A percentile compares a stretch with the other conserved stretches of the same genome.
These are phyloP conservation scores for Asterophora lycoperdoides DNA, from an alignment of 768 basidiomycete species.

Conservation along the genomic window DNA sequence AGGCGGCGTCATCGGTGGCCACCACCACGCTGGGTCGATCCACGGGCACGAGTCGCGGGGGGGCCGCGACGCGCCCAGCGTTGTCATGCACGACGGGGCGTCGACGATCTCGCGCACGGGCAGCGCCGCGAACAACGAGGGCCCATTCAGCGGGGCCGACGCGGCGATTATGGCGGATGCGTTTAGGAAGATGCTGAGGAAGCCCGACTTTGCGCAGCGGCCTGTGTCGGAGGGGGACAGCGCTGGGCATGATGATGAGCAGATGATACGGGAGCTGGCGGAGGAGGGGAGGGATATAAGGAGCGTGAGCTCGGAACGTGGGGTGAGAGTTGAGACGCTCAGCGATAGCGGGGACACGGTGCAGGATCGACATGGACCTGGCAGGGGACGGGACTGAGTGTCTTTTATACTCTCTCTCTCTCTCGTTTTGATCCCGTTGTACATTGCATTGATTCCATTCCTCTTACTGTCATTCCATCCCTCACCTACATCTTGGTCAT, in stretches of 20 bases:
- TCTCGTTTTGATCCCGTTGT: not conserved
- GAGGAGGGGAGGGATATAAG: slow-evolving; percentile 88
- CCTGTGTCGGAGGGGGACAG: slow-evolving; percentile 70
- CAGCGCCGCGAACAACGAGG: slow-evolving; percentile 57
- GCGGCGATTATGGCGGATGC: slow-evolving; percentile 93
- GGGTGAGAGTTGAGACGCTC: slow-evolving; percentile 71
- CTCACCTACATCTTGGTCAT: not conserved
- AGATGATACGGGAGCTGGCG: slow-evolving; percentile 70
- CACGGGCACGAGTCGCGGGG: slow-evolving; percentile 10
- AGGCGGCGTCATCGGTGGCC: slow-evolving; percentile 26
- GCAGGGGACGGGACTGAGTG: slow-evolving; percentile 7
- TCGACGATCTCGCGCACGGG: slow-evolving; percentile 64
- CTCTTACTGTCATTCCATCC: not conserved
- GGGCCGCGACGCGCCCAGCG: slow-evolving; percentile 29
- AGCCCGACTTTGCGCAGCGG: slow-evolving; percentile 77
- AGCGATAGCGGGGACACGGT: slow-evolving; percentile 49
- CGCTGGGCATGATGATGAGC: slow-evolving; percentile 43
- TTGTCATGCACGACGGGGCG: slow-evolving; percentile 65
- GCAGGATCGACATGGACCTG: slow-evolving; percentile 41
- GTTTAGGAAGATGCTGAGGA: slow-evolving; percentile 82
- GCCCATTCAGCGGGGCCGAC: slow-evolving; percentile 77
- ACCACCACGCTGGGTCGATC: slow-evolving; percentile 29
- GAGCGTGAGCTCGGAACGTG: slow-evolving; percentile 76
- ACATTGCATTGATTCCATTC: not conserved
- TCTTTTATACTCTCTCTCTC: not conserved